Evolutionary conservation across 2,329 filamentous ascomycete species (phyloP).

Genomic region (Sclerotinia subarctica): DNA sequence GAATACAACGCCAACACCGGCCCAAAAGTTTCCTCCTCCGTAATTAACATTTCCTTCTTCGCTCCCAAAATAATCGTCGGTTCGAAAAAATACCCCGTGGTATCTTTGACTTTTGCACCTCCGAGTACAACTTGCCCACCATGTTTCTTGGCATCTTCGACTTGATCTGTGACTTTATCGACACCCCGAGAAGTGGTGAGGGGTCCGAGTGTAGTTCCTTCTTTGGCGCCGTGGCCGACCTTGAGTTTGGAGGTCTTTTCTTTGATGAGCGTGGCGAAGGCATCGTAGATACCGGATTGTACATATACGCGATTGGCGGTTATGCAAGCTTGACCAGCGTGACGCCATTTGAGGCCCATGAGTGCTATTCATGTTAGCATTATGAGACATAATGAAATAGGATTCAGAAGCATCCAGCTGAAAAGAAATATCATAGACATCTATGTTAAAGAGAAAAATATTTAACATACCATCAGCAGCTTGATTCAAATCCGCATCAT

Average conservation of each 20-base stretch:
- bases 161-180: constrained; percentile 56
- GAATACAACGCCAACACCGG: constrained; percentile 61
- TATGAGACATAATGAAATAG: too few relatives aligned
- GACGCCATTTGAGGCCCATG: constrained; percentile 52
- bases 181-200: constrained; percentile 55
- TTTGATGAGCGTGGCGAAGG: constrained; percentile 54
- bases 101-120: constrained; percentile 49
- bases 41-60: constrained; percentile 55
- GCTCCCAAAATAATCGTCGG: constrained; percentile 62
- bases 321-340: constrained; percentile 63
- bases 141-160: constrained; percentile 60
- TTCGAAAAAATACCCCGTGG: constrained; percentile 65
- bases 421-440: too few relatives aligned
- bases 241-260: constrained; percentile 52
- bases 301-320: constrained; percentile 65
- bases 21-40: constrained; percentile 62
- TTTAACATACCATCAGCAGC: constrained; percentile 45
- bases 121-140: constrained; percentile 64
- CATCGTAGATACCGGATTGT: constrained; percentile 59
- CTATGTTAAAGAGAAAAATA: too few relatives aligned
- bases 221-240: constrained; percentile 58
- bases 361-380: constrained; percentile 34
- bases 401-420: too few relatives aligned
- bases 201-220: constrained; percentile 58
- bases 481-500: constrained; percentile 60